These are phyloP conservation scores for Cyathus striatus DNA, from an alignment of 768 basidiomycete species.

Conservation along the genomic window DNA sequence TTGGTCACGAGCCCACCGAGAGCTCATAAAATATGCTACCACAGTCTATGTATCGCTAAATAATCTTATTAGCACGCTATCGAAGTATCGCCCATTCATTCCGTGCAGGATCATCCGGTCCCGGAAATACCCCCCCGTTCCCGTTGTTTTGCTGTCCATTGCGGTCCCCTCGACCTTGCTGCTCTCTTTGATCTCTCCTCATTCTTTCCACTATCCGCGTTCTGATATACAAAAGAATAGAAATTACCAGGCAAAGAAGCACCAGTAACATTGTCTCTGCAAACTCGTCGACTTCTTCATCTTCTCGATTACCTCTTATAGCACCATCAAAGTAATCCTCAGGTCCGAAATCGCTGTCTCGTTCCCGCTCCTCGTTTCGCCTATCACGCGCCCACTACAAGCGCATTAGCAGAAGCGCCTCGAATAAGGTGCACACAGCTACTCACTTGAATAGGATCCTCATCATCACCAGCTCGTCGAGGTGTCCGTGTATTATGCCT, in stretches of 20 bases:
- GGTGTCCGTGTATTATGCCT: conserved; percentile 39
- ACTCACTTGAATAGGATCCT: conserved; percentile 68
- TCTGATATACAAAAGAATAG: conserved; percentile 72
- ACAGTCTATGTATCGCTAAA: too few relatives aligned
- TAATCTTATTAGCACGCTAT: conserved; percentile 28
- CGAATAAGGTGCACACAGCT: too few relatives aligned
- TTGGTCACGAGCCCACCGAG: too few relatives aligned
- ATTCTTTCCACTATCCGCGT: conserved; percentile 73
- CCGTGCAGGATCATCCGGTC: conserved; percentile 57
- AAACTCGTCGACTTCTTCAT: conserved; percentile 67
- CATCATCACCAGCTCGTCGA: conserved; percentile 43
- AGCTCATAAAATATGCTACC: too few relatives aligned
- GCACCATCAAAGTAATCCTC: conserved; percentile 81
- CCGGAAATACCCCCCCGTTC: conserved; percentile 56
- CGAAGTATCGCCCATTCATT: conserved; percentile 63
- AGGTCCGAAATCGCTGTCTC: conserved; percentile 70
- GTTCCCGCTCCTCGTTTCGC: conserved; percentile 65
- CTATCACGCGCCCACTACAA: conserved; percentile 74
- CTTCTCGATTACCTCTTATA: conserved; percentile 53
- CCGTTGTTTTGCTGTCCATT: conserved; percentile 31
- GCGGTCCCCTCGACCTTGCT: conserved; percentile 33
- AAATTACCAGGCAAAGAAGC: conserved; percentile 65
- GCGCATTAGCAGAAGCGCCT: conserved; percentile 1
- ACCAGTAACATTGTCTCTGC: conserved; percentile 78
- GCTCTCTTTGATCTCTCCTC: conserved; percentile 56